Evolutionary conservation across 768 basidiomycete species (phyloP), one percentile per base, ranked within the genome.

Genomic region (Lactifluus volemus): DNA sequence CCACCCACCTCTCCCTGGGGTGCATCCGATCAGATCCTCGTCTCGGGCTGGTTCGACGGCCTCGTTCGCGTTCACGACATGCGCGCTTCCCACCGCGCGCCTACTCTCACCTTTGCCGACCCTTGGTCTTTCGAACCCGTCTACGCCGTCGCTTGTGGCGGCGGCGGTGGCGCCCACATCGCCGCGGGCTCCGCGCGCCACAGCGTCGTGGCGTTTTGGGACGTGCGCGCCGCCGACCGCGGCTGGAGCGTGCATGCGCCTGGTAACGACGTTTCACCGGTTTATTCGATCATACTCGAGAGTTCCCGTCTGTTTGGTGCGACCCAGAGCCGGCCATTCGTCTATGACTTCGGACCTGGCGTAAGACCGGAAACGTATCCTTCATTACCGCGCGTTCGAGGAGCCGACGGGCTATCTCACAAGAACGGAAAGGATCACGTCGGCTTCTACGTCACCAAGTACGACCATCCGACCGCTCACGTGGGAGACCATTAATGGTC

Each of bases 1-100:
- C 84, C 88, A 0, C 76, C 77, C 0, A 77, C 81, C 30, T 84
- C 84, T 21, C 81, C 84, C 1, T 84, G 85, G 79, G 89, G 89
- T 4, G 73, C 80, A 2, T 86, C 88, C 3, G 82, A 86, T 17
- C 79, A 89, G 67, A 79, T 89, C 19, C 58, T 93, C 25, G 77
- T 89, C 41, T 86, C 88, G 1, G 91, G 89, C 1, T 92, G 90
- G 89, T 92, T 83, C 70, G 88, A 93, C 68, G 86, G 90, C 11
- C 70, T 77, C 51, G 85, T 89, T 38, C 79, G 81, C 41, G 78
- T 89, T 53, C 84, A 90, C 71, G 91, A 92, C 70, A 78, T 92
- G 44, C 88, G 90, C 29, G 76, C 71, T 29, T 69, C 77, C 38
- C 38, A 38, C 17, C 55, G 56, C 11, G 78, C 86, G 14, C 88